A percentile compares a stretch with the other conserved stretches of the same genome.
Evolutionary conservation across 768 basidiomycete genomes (phyloP).

Genomic region (Russula sp.): DNA sequence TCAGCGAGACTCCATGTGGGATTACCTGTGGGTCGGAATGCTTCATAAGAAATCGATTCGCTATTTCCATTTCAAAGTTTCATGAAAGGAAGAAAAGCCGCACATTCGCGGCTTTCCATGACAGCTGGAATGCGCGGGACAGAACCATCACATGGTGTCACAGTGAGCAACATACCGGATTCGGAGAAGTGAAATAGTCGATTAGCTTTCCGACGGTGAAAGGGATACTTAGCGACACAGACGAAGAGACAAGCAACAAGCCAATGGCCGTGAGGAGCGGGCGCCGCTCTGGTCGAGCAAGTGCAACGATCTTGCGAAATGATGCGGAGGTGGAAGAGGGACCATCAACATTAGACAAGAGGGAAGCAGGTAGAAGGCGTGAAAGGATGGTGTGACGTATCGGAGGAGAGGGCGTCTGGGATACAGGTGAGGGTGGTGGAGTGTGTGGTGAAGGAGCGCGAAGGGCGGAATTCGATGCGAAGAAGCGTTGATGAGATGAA

Average conservation of each 20-base stretch:
- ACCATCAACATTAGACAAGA: not conserved
- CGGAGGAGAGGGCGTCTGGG: not conserved
- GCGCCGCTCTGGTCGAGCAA: conserved; percentile 78
- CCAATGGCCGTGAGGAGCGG: conserved; percentile 71
- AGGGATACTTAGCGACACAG: conserved; percentile 88
- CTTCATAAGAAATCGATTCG: not conserved
- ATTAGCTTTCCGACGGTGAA: conserved; percentile 91
- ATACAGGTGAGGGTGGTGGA: not conserved
- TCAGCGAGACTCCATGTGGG: conserved; percentile 71
- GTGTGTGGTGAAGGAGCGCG: not conserved
- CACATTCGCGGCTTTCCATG: not conserved
- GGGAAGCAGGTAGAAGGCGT: conserved; percentile 10
- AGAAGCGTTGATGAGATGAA: not conserved
- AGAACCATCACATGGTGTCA: not conserved
- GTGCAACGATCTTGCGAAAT: conserved; percentile 62
- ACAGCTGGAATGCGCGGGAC: not conserved
- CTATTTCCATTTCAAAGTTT: not conserved
- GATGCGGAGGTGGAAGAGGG: conserved; percentile 51
- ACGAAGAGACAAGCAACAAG: conserved; percentile 76
- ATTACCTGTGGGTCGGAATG: conserved; percentile 31
- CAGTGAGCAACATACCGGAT: conserved; percentile 47
- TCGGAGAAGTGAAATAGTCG: conserved; percentile 76
- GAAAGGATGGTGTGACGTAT: conserved; percentile 10
- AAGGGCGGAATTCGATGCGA: not conserved
- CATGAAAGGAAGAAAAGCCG: not conserved